Evolutionary conservation across 768 basidiomycete species (phyloP), one percentile per base, ranked within the genome.

Genomic region (Boletus sp.): DNA sequence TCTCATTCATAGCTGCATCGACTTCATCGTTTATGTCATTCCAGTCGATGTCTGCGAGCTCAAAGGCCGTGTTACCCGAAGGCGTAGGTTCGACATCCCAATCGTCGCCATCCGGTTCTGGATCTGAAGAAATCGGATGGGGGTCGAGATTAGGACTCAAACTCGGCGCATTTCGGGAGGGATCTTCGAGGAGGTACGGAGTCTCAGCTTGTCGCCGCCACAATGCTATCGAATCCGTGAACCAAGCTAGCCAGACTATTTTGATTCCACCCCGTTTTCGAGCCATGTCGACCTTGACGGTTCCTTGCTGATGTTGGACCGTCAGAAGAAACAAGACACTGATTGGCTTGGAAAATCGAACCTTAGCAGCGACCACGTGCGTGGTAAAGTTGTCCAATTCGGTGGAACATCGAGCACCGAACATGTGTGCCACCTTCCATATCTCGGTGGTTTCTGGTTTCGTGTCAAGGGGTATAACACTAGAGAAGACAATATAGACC

Each of bases 321-420:
- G 10, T 51, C 27, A 60, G 47, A 32, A 49, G 38, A 46, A 37
- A 52, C 55, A 55, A 37, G 50, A 50, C 44, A 50, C 5, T 21
- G 23, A 39, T 37, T 39, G 11, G 50, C 41, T n/a, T 17, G 14
- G 7, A 52, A 37, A 38, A 35, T 61, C 69, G 54, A 56, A 91
- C 90, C 79, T 93, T 92, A 9, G 87, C 90, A 21, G 93, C 89
- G 21, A 99, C 92, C 37, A 98, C 87, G 63, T 99, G 97, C 0
- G 96, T 98, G 21, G 90, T 80, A 2, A 79, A 73, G 27, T 68
- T 70, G 5, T 77, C 78, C 38, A 97, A 67, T 58, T 92, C 85
- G 15, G 80, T 85, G 44, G 84, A 80, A 69, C 88, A 91, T 44
- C 76, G 77, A 3, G 96, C 96, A 9, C 96, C 96, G 62, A 97